Base-by-base conservation (phyloP, 2,329 filamentous ascomycete species). In the Colletotrichum sp. region DNA sequence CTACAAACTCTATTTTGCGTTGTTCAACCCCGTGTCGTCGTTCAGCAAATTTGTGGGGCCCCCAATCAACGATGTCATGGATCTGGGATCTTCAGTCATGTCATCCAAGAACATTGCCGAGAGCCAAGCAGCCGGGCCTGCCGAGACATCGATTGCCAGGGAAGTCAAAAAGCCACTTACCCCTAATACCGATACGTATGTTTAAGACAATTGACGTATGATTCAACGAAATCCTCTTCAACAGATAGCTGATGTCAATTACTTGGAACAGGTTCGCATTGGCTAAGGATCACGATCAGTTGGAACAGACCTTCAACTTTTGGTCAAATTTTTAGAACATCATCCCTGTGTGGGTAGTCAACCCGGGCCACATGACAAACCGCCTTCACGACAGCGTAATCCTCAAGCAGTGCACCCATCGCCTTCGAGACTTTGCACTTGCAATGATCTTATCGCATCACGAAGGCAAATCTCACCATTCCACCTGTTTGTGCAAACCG, bases 21-120 rank as follows among this genome's bases (percentile, higher is more conserved):
- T 67, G 63, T 21, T 71, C 61, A 75, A 75, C 55, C 36, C 5
- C 30, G 26, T 9, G 63, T 43, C 55, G 38, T 71, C 21, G 21
- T 68, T 65, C 30, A 57, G n/a, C 9, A 21, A 9, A 30, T 30
- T 38, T 68, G 48, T 68, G 73, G 73, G 34, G 73, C 30, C n/a
- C 5, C 9, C 43, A 68, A 67, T 74, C 69, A 65, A 52, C 28
- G 16, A 67, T 72, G 63, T 58, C 63, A 75, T 72, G 73, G 63
- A 63, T 72, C 63, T 24, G 13, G 67, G 72, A 38, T 74, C 61
- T 60, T 71, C 61, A 28, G 10, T 38, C 16, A 34, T 43, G 34
- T 48, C 63, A 38, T 26, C 18, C 30, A 30, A 67, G 5, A 58
- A 57, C 30, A 0, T 36, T 57, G 43, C 55, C 57, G 43, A 15